A percentile compares a stretch with the other conserved stretches of the same genome.
These are phyloP conservation scores for Opeltia flavorubescens DNA, from an alignment of 495 filamentous ascomycete genomes.

Conservation along the genomic window DNA sequence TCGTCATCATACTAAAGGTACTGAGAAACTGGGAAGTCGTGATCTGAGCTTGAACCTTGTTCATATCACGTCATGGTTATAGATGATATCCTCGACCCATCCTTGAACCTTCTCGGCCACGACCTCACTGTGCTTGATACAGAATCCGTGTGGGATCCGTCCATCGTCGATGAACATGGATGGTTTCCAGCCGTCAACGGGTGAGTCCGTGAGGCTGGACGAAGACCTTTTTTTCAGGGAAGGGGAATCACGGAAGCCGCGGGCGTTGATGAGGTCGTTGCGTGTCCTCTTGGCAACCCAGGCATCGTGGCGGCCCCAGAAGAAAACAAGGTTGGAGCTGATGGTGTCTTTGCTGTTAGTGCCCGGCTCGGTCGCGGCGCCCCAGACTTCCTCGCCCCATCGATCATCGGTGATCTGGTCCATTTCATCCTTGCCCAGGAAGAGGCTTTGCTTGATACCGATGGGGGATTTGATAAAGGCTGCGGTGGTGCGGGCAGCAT, in stretches of 20 bases:
- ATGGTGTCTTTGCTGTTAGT: conserved; percentile 15
- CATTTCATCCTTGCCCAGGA: conserved; percentile 67
- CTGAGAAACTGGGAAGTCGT: no score
- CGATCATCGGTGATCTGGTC: conserved; percentile 54
- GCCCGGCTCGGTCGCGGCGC: conserved; percentile 31
- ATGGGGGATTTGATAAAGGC: conserved; percentile 46
- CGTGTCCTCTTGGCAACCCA: conserved; percentile 71
- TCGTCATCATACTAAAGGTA: no score
- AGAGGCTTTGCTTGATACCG: conserved; percentile 59
- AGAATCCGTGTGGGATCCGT: conserved; percentile 69
- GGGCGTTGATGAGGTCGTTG: conserved; percentile 52
- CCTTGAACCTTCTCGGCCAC: conserved; percentile 12
- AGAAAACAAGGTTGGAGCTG: conserved; percentile 54
- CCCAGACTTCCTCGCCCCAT: conserved; percentile 78
- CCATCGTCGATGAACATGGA: conserved; percentile 60
- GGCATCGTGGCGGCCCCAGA: conserved; percentile 59
- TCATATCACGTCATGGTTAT: conserved; percentile 8
- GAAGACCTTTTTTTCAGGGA: conserved; percentile 6
- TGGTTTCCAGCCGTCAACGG: conserved; percentile 34
- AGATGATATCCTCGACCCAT: conserved; percentile 15
- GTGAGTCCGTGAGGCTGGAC: not conserved
- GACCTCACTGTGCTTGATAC: conserved; percentile 32
- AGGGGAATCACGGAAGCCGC: conserved; percentile 23
- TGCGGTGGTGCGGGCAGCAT: conserved; percentile 46
- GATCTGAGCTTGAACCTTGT: not conserved